A percentile compares a stretch with the other conserved stretches of the same genome.
Conservation (phyloP, 768 basidiomycete genomes). For the Amanita pallidorosea region DNA sequence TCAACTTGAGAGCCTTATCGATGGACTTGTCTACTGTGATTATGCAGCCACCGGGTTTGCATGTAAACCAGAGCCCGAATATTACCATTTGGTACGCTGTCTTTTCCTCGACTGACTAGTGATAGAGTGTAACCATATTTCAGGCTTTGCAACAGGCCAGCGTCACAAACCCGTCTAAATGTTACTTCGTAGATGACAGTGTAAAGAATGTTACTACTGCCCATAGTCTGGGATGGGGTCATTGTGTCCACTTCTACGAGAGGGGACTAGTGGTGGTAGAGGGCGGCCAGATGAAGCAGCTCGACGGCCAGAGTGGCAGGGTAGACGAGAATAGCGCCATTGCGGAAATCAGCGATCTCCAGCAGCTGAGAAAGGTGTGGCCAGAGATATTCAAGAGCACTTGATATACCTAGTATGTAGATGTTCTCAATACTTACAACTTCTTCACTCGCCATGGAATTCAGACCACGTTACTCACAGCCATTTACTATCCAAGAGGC, state of each 20-base stretch:
- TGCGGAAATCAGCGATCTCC: conserved; percentile 41
- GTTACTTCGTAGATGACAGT: conserved; percentile 76
- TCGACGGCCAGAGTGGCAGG: conserved; percentile 26
- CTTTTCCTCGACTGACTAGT: neutral
- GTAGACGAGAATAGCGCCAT: conserved; percentile 29
- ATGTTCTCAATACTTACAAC: too few relatives aligned
- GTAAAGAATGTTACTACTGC: conserved; percentile 61
- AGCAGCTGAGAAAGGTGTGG: conserved; percentile 66
- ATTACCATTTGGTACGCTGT: conserved; percentile 43
- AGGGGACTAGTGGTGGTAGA: conserved; percentile 51
- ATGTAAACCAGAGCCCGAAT: conserved; percentile 76
- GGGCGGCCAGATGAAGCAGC: conserved; percentile 45
- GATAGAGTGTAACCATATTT: conserved; percentile 4
- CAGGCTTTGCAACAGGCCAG: conserved; percentile 60
- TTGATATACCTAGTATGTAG: too few relatives aligned
- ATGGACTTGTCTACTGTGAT: conserved; percentile 72
- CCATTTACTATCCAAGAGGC: conserved; percentile 69
- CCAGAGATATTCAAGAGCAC: conserved; percentile 52
- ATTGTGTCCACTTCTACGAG: conserved; percentile 71
- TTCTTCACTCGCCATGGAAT: conserved; percentile 28
- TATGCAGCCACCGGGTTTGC: conserved; percentile 55
- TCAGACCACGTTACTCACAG: conserved; percentile 54
- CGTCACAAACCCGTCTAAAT: conserved; percentile 55
- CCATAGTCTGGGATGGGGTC: conserved; percentile 53
- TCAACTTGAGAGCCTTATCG: conserved; percentile 59